phyloP scores from a whole-genome alignment of 2,329 filamentous ascomycete genomes.

The Pleurostoma richardsiae region DNA sequence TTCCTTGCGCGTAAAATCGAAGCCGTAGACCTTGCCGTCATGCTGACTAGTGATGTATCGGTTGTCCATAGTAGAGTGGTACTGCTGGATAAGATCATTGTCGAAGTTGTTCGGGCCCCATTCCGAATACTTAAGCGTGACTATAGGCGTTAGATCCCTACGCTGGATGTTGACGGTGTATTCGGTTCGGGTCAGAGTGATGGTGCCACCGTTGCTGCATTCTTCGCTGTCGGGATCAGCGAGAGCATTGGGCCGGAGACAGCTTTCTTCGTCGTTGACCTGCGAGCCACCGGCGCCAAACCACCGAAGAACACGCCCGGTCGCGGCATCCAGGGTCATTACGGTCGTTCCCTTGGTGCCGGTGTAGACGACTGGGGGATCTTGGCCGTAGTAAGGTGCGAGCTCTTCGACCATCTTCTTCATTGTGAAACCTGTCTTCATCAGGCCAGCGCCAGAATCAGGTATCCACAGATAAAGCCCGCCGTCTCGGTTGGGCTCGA shows the following conservation, averaged over 20 bases:
- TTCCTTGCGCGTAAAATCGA: slow-evolving; percentile 59
- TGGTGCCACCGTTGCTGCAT: slow-evolving; percentile 73
- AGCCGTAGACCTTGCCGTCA: slow-evolving; percentile 78
- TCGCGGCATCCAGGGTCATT: slow-evolving; percentile 83
- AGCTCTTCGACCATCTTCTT: slow-evolving; percentile 84
- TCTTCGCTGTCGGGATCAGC: slow-evolving; percentile 66
- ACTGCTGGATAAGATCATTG: slow-evolving; percentile 79
- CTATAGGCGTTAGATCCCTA: slow-evolving; percentile 68
- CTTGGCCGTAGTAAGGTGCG: slow-evolving; percentile 68
- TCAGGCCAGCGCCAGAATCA: slow-evolving; percentile 52
- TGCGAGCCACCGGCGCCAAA: slow-evolving; percentile 72
- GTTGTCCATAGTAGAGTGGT: slow-evolving; percentile 73
- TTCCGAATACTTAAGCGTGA: slow-evolving; percentile 87
- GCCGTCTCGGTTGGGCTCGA: slow-evolving; percentile 86
- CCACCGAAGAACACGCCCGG: slow-evolving; percentile 74
- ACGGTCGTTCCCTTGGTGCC: slow-evolving; percentile 88
- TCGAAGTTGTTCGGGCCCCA: slow-evolving; percentile 94
- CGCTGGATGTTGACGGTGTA: slow-evolving; percentile 86
- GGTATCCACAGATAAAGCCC: slow-evolving; percentile 83
- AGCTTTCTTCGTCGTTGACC: slow-evolving; percentile 68
- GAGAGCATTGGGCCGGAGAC: slow-evolving; percentile 62
- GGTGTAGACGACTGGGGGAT: slow-evolving; percentile 79
- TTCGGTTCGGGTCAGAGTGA: slow-evolving; percentile 80
- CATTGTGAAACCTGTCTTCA: slow-evolving; percentile 68
- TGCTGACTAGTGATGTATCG: slow-evolving; percentile 85